Evolutionary conservation across 1,284 basidiomycete genomes (phyloP), one percentile per base, ranked within the genome.

Genomic region (Austroboletus novae-zelandiae): DNA sequence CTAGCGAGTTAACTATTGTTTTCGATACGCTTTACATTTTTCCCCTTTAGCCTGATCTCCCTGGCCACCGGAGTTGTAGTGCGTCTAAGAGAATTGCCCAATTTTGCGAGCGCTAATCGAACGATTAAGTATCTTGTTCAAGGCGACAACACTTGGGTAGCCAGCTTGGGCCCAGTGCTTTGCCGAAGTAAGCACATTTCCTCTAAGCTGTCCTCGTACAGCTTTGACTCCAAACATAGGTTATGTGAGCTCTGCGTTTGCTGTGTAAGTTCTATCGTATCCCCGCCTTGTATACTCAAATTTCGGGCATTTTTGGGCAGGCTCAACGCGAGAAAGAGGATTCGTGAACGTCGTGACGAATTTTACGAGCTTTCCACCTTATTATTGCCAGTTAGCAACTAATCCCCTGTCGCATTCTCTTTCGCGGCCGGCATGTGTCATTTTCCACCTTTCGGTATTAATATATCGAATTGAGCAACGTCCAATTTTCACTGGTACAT

Each of bases 231-330:
- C 23, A 6, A 27, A 15, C 37, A 20, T 18, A 57, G 56, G 45
- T 9, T 57, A 57, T 18, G 48, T 45, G 41, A 57, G 48, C 27
- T 54, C 56, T 15, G 49, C 51, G 56, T 10, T 54, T 18, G 48
- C 48, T 6, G 51, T 54, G 56, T 57, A 34, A 46, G 51, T 57
- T 40, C 14, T 27, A 32, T 43, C 29, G n/a, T 40, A 23, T 6
- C 25, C 18, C 13, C 34, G 25, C 9, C n/a, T n/a, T n/a, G n/a
- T n/a, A n/a, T 13, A 7, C n/a, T 37, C n/a, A 5, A 17, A 31
- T 13, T 30, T n/a, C 13, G 9, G 6, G n/a, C n/a, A n/a, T n/a
- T n/a, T 53, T 27, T 29, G 7, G 15, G 31, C 42, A 53, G 52
- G 34, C 45, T 53, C 10, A 53, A 53, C 17, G 50, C 45, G 3